Conservation (phyloP, 352 stramenopile species). For the Phytophthora citricola region DNA sequence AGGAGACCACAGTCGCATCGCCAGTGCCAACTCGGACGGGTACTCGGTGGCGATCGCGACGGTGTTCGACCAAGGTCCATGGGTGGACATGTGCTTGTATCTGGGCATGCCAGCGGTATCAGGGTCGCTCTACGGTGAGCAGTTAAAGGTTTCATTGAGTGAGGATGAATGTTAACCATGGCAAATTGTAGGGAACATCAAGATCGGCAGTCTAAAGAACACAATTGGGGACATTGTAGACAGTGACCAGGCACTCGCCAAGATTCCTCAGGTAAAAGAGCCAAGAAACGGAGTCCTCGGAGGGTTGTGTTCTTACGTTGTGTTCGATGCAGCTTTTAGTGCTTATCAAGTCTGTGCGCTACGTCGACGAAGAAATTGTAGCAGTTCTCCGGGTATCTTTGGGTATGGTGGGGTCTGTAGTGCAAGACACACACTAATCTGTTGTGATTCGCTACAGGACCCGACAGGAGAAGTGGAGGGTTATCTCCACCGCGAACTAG, state of each 20-base stretch:
- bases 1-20: conserved; percentile 39
- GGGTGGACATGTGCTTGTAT: conserved; percentile 83
- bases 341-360: conserved; percentile 83
- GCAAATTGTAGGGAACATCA: conserved; percentile 56
- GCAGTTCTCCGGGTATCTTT: conserved; percentile 68
- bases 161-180: not conserved
- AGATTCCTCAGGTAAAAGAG: conserved; percentile 54
- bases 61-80: conserved; percentile 81
- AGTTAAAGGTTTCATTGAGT: not conserved
- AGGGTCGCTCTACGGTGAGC: conserved; percentile 74
- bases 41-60: conserved; percentile 62
- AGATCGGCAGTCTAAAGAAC: conserved; percentile 67
- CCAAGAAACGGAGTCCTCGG: not conserved
- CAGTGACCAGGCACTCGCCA: conserved; percentile 64
- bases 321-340: conserved; percentile 56
- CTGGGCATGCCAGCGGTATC: conserved; percentile 51
- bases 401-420: not conserved
- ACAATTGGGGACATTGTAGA: conserved; percentile 66
- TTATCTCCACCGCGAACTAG: conserved; percentile 84
- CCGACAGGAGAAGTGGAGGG: conserved; percentile 78
- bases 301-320: not conserved
- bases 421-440: not conserved
- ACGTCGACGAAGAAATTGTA: conserved; percentile 85
- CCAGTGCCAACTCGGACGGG: conserved; percentile 51
- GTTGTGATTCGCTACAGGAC: conserved; percentile 49